Evolutionary conservation across 345 rosid species (phyloP).

Genomic region (Gossypium bickii): DNA sequence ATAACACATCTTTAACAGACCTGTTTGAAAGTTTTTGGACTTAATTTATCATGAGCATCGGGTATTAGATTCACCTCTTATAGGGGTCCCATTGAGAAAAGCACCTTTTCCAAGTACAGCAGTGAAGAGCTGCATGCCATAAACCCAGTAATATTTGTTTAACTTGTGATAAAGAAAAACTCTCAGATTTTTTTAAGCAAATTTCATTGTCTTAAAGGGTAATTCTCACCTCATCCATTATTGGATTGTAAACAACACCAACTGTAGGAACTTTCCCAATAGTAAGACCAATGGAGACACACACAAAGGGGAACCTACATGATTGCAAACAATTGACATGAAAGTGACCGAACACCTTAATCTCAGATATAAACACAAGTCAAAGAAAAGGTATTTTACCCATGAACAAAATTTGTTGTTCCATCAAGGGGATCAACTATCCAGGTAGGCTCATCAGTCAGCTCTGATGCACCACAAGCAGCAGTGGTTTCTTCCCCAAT

Average conservation of each 20-base stretch:
- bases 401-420: constrained; percentile 95
- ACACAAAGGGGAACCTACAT: constrained; percentile 78
- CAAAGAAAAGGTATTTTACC: constrained; percentile 35
- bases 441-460: constrained; percentile 97
- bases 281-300: constrained; percentile 92
- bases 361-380: constrained; percentile 8
- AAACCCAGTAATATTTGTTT: not conserved
- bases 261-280: constrained; percentile 73
- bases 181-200: not conserved
- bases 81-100: constrained; percentile 70
- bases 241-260: constrained; percentile 93
- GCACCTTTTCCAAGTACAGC: constrained; percentile 77
- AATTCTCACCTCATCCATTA: constrained; percentile 76
- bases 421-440: constrained; percentile 99
- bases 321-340: not conserved
- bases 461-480: constrained; percentile 61
- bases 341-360: not conserved
- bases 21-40: not conserved
- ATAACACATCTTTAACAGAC: constrained; percentile 6
- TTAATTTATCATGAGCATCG: not conserved
- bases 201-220: not conserved
- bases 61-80: constrained; percentile 51
- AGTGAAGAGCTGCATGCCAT: constrained; percentile 60
- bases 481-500: constrained; percentile 98
- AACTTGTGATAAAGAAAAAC: not conserved